Conservation (phyloP, 345 rosid species). For the Psidium friedrichsthalianum region DNA sequence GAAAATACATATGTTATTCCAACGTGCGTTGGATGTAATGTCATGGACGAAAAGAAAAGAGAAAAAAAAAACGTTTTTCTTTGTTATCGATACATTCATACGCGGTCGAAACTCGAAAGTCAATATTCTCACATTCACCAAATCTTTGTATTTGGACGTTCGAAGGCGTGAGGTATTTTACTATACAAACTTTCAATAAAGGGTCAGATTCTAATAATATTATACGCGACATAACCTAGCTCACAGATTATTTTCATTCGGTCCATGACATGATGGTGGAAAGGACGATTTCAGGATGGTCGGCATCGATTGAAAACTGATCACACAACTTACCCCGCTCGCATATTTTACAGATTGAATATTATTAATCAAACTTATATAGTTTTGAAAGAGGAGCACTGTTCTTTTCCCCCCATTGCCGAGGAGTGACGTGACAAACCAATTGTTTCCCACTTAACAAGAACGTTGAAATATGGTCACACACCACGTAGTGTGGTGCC, state of each 20-base stretch:
- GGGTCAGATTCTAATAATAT: background rate
- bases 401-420: background rate
- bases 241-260: background rate
- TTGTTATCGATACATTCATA: background rate
- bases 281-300: rapidly evolving
- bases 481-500: background rate
- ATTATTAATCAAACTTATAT: background rate
- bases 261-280: background rate
- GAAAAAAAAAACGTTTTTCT: background rate
- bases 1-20: background rate
- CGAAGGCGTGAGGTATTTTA: rapidly evolving
- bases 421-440: background rate
- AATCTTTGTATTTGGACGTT: background rate
- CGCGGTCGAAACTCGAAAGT: rapidly evolving
- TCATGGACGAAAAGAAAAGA: background rate
- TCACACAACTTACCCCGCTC: background rate
- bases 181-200: rapidly evolving
- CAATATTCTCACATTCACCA: rapidly evolving
- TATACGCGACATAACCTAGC: background rate
- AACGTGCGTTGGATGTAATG: background rate
- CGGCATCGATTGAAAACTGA: background rate
- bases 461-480: background rate
- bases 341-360: background rate
- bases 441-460: background rate
- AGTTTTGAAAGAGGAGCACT: background rate